A percentile compares a stretch with the other conserved stretches of the same genome.
These are phyloP conservation scores for Discostella stelligera DNA, from an alignment of 352 stramenopile species.

Conservation along the genomic window DNA sequence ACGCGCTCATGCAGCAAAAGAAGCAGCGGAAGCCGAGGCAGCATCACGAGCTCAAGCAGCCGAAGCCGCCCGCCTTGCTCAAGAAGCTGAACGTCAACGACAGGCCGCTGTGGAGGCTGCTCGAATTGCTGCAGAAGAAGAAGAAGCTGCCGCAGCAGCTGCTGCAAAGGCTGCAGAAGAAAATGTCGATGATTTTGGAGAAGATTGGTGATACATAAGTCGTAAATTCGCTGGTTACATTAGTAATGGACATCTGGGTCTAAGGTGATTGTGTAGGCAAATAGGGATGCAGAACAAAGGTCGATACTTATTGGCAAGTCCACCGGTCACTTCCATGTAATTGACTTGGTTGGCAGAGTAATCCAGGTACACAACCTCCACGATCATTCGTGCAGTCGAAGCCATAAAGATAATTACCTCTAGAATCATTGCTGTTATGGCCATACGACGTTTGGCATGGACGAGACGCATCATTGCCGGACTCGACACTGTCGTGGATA, in stretches of 20 bases:
- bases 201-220: slow-evolving; percentile 15
- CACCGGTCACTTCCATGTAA: slow-evolving; percentile 6
- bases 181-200: slow-evolving; percentile 19
- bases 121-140: slow-evolving; percentile 76
- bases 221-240: too few species aligned
- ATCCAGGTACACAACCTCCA: background rate
- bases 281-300: background rate
- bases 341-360: background rate
- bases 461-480: background rate
- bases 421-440: background rate
- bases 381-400: background rate
- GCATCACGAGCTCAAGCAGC: slow-evolving; percentile 24
- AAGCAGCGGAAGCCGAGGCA: slow-evolving; percentile 30
- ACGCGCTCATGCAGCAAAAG: slow-evolving; percentile 20
- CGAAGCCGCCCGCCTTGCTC: slow-evolving; percentile 26
- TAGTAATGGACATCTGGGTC: too few species aligned
- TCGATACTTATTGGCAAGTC: background rate
- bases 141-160: background rate
- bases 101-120: slow-evolving; percentile 68
- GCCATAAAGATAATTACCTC: background rate
- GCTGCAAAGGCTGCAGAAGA: slow-evolving; percentile 3
- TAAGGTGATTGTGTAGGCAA: too few species aligned
- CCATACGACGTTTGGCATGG: background rate
- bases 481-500: background rate
- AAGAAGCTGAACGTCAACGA: slow-evolving; percentile 23